Evolutionary conservation across 805 yeast species (phyloP).

Genomic region (Candida chauliodis): DNA sequence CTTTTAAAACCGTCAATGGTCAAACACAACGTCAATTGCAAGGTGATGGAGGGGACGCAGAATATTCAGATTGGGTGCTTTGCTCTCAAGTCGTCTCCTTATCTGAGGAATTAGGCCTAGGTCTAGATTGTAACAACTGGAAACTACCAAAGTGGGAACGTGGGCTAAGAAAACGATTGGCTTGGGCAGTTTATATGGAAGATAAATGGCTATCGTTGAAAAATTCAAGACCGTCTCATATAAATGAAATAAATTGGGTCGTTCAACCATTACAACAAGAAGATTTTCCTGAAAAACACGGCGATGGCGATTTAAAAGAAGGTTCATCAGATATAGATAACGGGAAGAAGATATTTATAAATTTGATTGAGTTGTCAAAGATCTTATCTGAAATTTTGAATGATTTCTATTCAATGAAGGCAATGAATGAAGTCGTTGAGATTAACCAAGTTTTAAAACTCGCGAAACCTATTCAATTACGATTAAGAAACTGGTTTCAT

Average conservation of each 20-base stretch:
- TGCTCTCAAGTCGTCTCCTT: constrained; percentile 84
- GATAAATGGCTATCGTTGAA: constrained; percentile 87
- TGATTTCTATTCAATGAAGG: constrained; percentile 67
- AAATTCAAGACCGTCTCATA: constrained; percentile 83
- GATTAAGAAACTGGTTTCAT: constrained; percentile 73
- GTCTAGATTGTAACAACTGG: constrained; percentile 90
- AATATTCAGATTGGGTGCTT: constrained; percentile 74
- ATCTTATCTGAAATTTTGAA: constrained; percentile 71
- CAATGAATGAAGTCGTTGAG: constrained; percentile 52
- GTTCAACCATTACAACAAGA: constrained; percentile 65
- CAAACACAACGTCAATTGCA: constrained; percentile 12
- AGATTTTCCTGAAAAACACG: constrained; percentile 75
- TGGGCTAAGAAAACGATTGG: constrained; percentile 78
- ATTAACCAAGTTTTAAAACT: constrained; percentile 65
- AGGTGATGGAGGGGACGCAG: constrained; percentile 21
- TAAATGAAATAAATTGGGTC: constrained; percentile 73
- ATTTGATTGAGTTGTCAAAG: constrained; percentile 60
- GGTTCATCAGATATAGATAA: constrained; percentile 67
- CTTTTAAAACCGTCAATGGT: constrained; percentile 3
- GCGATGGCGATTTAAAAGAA: constrained; percentile 47
- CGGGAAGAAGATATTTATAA: constrained; percentile 67
- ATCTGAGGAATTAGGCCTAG: constrained; percentile 87
- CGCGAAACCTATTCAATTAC: constrained; percentile 80
- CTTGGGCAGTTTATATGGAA: constrained; percentile 94
- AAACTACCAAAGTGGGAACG: constrained; percentile 93